Evolutionary conservation across 2,329 filamentous ascomycete genomes (phyloP), one percentile per base, ranked within the genome.

Genomic region (Beauveria varroae): DNA sequence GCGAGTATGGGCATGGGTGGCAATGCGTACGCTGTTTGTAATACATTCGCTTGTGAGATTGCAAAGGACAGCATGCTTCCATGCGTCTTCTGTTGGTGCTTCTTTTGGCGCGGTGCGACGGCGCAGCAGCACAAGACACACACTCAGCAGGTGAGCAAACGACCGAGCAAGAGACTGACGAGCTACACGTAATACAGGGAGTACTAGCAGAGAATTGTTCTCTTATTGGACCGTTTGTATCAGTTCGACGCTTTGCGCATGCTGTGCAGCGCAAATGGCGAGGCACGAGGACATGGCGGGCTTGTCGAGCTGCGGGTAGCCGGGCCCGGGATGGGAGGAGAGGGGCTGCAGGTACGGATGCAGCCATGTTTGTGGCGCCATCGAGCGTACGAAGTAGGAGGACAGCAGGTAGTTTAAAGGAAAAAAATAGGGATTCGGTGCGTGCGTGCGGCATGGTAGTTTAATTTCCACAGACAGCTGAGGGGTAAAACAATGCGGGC

Each of bases 261-360:
- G 41, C 18, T 44, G 41, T 43, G 53, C 40, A 6, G 26, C 53
- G 22, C n/a, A 22, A 30, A 22, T 18, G 18, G 24, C 12, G 10
- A n/a, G n/a, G n/a, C n/a, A 43, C 41, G 41, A 56, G 26, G 41
- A 14, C 53, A 46, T 22, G 8, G 47, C 37, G 37, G 12, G 50
- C 9, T 46, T 30, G 43, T 57, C 43, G 41, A 47, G 41, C 54
- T 47, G 43, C 50, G 22, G n/a, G 30, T 24, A 40, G 1, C 34
- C 34, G 30, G 6, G 26, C 34, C 34, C 34, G 34, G 34, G 34
- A 16, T 8, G n/a, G 41, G 18, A 43, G 10, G 12, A 24, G 12
- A 34, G 18, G n/a, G 50, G 30, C 51, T 54, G 52, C 43, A 57
- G 54, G 28, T 57, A 47, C 54, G 41, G 53, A 43, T 46, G 53